Percentiles rank a stretch among this genome's conserved stretches.
Evolutionary conservation across 1,284 basidiomycete genomes (phyloP).

Genomic region (Ustilago sp.): DNA sequence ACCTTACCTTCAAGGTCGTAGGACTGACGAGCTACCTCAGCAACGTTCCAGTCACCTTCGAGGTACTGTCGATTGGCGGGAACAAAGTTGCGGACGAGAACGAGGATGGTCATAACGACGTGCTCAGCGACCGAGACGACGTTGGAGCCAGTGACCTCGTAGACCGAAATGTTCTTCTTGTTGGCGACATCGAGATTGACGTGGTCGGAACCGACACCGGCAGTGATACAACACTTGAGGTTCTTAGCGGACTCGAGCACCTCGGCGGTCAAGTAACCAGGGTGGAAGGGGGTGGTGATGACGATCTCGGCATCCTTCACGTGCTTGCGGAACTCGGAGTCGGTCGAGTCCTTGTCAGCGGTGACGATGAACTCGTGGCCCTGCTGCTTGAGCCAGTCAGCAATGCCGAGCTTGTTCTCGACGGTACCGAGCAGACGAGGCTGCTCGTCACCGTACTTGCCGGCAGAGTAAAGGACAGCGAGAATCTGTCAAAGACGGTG

Average conservation of each 20-base stretch:
- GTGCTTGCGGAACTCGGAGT: conserved; percentile 88
- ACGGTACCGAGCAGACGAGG: conserved; percentile 87
- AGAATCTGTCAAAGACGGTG: conserved; percentile 74
- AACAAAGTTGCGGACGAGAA: conserved; percentile 87
- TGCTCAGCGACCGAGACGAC: conserved; percentile 89
- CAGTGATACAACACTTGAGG: conserved; percentile 90
- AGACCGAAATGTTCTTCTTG: conserved; percentile 82
- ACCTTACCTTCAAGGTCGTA: conserved; percentile 92
- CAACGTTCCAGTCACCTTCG: conserved; percentile 63
- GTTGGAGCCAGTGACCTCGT: conserved; percentile 78
- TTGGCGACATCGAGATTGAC: conserved; percentile 91
- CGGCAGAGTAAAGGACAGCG: conserved; percentile 79
- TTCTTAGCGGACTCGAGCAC: conserved; percentile 85
- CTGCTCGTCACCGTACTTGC: conserved; percentile 81
- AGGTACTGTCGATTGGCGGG: conserved; percentile 75
- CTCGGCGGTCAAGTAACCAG: conserved; percentile 84
- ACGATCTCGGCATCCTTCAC: conserved; percentile 76
- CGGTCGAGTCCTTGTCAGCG: conserved; percentile 86
- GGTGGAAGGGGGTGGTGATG: conserved; percentile 86
- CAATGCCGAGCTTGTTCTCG: conserved; percentile 77
- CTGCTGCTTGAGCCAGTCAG: conserved; percentile 72
- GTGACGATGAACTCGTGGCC: conserved; percentile 78
- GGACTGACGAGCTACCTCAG: conserved; percentile 68
- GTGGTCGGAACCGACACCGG: conserved; percentile 89
- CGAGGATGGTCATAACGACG: conserved; percentile 84